phyloP scores from a whole-genome alignment of 2,329 filamentous ascomycete genomes.

The Tolypocladium endophyticum region DNA sequence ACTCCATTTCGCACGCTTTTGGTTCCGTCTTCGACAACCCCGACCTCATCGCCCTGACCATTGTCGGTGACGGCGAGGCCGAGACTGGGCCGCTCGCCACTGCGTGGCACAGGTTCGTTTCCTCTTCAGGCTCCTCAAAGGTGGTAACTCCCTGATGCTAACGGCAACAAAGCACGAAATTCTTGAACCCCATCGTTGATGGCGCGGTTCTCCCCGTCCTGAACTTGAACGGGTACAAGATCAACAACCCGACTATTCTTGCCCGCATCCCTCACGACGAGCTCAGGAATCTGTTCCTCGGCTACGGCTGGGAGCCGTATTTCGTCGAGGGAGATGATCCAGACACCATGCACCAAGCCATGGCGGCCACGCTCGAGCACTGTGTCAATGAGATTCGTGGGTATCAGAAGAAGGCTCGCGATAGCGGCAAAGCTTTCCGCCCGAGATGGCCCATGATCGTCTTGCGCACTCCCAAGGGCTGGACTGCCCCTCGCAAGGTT shows the following conservation, averaged over 20 bases:
- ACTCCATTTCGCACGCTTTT: constrained; percentile 70
- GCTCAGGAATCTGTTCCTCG: constrained; percentile 56
- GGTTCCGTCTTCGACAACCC: constrained; percentile 68
- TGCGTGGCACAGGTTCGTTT: constrained; percentile 53
- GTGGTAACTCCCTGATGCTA: not conserved
- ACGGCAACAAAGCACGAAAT: constrained; percentile 48
- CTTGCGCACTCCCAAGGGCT: constrained; percentile 68
- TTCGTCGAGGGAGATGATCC: constrained; percentile 69
- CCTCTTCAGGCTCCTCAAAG: not conserved
- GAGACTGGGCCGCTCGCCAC: constrained; percentile 72
- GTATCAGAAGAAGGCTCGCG: constrained; percentile 61
- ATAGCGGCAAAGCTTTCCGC: constrained; percentile 57
- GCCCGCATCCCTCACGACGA: constrained; percentile 66
- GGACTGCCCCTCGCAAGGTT: constrained; percentile 64
- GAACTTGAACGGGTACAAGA: constrained; percentile 77
- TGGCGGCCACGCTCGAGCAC: constrained; percentile 66
- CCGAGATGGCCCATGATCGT: constrained; percentile 73
- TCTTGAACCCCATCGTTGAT: constrained; percentile 68
- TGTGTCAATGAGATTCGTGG: constrained; percentile 59
- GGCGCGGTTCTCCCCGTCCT: constrained; percentile 69
- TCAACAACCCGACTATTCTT: constrained; percentile 68
- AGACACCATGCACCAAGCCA: constrained; percentile 69
- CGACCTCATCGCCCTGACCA: constrained; percentile 62
- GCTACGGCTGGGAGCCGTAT: constrained; percentile 71
- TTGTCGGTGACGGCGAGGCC: constrained; percentile 74